phyloP scores from a whole-genome alignment of 2,329 filamentous ascomycete species.

The Scedosporium aurantiacum region DNA sequence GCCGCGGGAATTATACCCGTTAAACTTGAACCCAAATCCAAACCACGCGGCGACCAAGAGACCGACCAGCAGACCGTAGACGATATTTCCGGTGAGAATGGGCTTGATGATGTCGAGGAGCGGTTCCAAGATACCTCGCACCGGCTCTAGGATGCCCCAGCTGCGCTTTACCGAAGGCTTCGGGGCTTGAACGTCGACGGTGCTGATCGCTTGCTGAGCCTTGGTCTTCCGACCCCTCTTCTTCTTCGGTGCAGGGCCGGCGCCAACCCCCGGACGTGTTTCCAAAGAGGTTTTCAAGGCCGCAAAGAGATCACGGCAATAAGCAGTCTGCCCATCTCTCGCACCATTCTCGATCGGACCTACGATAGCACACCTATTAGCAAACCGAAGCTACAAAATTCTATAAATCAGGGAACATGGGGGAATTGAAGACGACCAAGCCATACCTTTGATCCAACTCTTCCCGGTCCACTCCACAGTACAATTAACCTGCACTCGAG shows the following conservation, averaged over 20 bases:
- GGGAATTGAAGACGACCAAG: too few relatives aligned
- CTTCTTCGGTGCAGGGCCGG: constrained; percentile 41
- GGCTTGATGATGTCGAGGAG: constrained; percentile 58
- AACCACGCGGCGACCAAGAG: constrained; percentile 68
- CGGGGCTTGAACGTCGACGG: constrained; percentile 24
- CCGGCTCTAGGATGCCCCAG: constrained; percentile 76
- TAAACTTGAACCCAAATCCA: constrained; percentile 41
- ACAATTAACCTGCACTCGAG: constrained; percentile 77
- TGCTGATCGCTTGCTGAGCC: constrained; percentile 29
- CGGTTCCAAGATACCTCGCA: constrained; percentile 59
- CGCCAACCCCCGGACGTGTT: constrained; percentile 44
- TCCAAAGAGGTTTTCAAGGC: constrained; percentile 63
- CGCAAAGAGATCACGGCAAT: constrained; percentile 69
- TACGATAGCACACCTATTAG: constrained; percentile 22
- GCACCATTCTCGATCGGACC: constrained; percentile 93
- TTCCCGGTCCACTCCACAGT: constrained; percentile 94
- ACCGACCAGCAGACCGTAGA: constrained; percentile 64
- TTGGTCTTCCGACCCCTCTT: constrained; percentile 48
- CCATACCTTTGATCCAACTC: constrained; percentile 88
- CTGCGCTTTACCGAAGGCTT: constrained; percentile 34
- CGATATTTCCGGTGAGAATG: constrained; percentile 63
- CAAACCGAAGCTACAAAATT: too few relatives aligned
- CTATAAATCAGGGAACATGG: too few relatives aligned
- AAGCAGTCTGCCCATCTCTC: constrained; percentile 76
- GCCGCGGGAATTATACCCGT: constrained; percentile 22